Evolutionary conservation across 1,284 basidiomycete species (phyloP), one percentile per base, ranked within the genome.

Genomic region (Butyriboletus regius): DNA sequence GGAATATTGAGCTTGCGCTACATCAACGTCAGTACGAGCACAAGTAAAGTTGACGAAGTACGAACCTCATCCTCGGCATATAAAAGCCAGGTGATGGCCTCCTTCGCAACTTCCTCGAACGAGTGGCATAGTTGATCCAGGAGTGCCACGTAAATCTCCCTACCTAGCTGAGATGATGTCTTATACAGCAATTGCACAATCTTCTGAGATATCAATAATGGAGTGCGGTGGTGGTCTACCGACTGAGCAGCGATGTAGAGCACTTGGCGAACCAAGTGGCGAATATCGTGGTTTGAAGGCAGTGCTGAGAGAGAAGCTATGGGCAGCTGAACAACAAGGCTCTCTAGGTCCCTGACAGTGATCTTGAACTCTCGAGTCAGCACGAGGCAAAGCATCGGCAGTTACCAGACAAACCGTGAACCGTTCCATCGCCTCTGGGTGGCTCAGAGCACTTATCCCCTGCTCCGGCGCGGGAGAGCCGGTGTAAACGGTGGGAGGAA

Each of bases 1-100:
- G 92, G 83, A 14, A 98, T 85, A 66, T 97, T 97, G 74, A 91
- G 91, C 72, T 98, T 98, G 62, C 93, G 89, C 85, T 92, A 55
- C 28, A 46, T 49, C 43, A 39, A 44, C 33, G 9, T 59, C 51
- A 60, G 48, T 46, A 39, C 53, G 24, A 48, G 56, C 43, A 54
- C 40, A 49, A 42, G 49, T 5, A 43, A 34, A 36, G 8, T 24
- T 1, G 29, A 43, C 24, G 7, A 43, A 44, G 15, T 2, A 72
- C 80, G 54, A 54, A 91, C 90, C 72, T 95, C 90, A 68, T 98
- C 96, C 67, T 98, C 94, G 14, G 95, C 91, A 65, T 94, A 97
- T 43, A 98, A 74, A 46, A 99, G 75, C 96, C 96, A 99, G 13
- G 88, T 91, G 50, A 94, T 89, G 9, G 95, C 96, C 71, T 99